phyloP scores from a whole-genome alignment of 257 asterid species.

The Striga asiatica region DNA sequence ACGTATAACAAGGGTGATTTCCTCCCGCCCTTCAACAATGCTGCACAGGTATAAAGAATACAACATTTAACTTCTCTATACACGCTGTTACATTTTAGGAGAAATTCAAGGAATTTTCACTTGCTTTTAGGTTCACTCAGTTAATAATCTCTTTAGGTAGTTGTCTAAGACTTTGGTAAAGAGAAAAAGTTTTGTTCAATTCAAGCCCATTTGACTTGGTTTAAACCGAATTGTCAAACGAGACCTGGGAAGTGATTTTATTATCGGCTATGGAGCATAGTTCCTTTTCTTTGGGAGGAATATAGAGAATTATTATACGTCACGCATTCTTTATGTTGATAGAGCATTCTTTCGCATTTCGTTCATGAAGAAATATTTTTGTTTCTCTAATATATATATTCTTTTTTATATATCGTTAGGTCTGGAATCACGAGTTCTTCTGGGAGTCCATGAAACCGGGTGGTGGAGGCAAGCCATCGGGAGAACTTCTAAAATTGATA shows the following conservation, averaged over 20 bases:
- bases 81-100: neutral
- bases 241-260: neutral
- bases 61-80: neutral
- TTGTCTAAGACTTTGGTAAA: too few relatives aligned
- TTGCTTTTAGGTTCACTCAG: neutral
- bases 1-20: constrained; percentile 77
- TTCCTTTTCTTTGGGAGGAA: too few relatives aligned
- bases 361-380: neutral
- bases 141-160: neutral
- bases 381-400: neutral
- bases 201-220: neutral
- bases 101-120: neutral
- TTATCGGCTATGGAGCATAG: too few relatives aligned
- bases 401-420: constrained; percentile 26
- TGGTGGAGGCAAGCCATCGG: constrained; percentile 88
- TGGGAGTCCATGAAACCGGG: constrained; percentile 96
- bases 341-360: too few relatives aligned
- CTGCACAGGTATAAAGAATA: constrained; percentile 65
- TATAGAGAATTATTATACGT: too few relatives aligned
- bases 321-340: too few relatives aligned
- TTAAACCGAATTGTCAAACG: neutral
- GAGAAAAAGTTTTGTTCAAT: neutral
- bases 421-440: constrained; percentile 89
- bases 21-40: constrained; percentile 90
- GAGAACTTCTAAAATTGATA: constrained; percentile 56